Conservation (phyloP, 108 stramenopile genomes). For the Cyclotella distinguenda region DNA sequence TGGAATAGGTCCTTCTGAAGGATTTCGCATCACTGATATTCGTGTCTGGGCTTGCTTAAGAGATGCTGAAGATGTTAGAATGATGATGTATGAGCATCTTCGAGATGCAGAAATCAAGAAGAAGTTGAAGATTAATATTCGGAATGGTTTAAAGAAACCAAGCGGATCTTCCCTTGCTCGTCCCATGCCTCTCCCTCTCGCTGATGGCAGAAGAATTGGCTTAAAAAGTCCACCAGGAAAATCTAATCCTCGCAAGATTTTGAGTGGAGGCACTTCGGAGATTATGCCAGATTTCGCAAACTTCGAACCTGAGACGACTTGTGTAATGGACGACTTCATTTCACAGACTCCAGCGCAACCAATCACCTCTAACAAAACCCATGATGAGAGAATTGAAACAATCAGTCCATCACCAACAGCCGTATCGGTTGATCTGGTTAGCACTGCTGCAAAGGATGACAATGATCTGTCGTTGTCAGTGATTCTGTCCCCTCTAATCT, state of each 20-base stretch:
- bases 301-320: conserved; percentile 4
- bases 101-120: conserved; percentile 76
- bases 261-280: background rate
- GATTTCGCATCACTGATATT: conserved; percentile 80
- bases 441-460: background rate
- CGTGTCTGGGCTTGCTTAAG: conserved; percentile 80
- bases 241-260: background rate
- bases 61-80: conserved; percentile 69
- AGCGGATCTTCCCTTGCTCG: conserved; percentile 36
- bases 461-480: conserved; percentile 50
- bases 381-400: background rate
- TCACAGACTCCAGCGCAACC: no score
- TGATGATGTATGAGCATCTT: conserved; percentile 85
- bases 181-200: conserved; percentile 28
- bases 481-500: conserved; percentile 56
- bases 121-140: conserved; percentile 83
- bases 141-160: conserved; percentile 45
- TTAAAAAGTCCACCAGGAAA: conserved; percentile 21
- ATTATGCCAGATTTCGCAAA: conserved; percentile 23
- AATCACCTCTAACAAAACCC: no score
- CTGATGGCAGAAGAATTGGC: conserved; percentile 34
- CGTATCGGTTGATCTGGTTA: background rate
- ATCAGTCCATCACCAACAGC: background rate
- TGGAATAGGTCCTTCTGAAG: conserved; percentile 64
- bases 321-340: no score